A percentile compares a stretch with the other conserved stretches of the same genome.
Evolutionary conservation across 352 stramenopile genomes (phyloP).

Genomic region (Pilasporangium apinafurcum): DNA sequence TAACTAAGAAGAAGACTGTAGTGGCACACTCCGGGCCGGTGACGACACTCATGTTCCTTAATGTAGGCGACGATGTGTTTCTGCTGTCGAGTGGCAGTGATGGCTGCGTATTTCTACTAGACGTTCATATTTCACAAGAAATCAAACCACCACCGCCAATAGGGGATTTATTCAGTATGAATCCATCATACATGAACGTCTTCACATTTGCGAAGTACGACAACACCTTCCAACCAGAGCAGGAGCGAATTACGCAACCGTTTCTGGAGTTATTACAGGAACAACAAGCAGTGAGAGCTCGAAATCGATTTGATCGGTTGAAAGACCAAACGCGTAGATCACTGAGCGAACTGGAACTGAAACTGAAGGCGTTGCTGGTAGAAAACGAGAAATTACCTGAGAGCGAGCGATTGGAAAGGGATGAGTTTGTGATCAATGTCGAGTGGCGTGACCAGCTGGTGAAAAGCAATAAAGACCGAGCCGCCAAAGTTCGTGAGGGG

Average conservation of each 20-base stretch:
- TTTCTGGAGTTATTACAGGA: conserved; percentile 36
- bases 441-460: conserved; percentile 57
- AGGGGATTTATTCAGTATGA: conserved; percentile 18
- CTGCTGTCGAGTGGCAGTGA: conserved; percentile 60
- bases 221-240: conserved; percentile 43
- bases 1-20: conserved; percentile 64
- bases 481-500: conserved; percentile 51
- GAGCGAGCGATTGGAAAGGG: conserved; percentile 58
- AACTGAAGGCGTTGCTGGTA: conserved; percentile 58
- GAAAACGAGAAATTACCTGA: conserved; percentile 69
- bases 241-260: conserved; percentile 24
- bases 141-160: conserved; percentile 2
- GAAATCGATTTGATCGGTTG: conserved; percentile 52
- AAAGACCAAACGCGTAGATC: conserved; percentile 61
- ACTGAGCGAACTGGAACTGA: conserved; percentile 55
- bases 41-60: conserved; percentile 50
- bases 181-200: conserved; percentile 52
- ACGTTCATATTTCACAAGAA: conserved; percentile 38
- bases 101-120: conserved; percentile 57
- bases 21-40: conserved; percentile 45
- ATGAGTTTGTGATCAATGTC: conserved; percentile 90
- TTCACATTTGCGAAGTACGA: conserved; percentile 71
- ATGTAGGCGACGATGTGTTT: conserved; percentile 22
- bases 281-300: conserved; percentile 24
- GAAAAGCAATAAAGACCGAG: conserved; percentile 38